Percentiles rank a stretch among this genome's conserved stretches.
These are phyloP conservation scores for Cladosporium sp. DNA, from an alignment of 2,329 filamentous ascomycete genomes.

Conservation along the genomic window DNA sequence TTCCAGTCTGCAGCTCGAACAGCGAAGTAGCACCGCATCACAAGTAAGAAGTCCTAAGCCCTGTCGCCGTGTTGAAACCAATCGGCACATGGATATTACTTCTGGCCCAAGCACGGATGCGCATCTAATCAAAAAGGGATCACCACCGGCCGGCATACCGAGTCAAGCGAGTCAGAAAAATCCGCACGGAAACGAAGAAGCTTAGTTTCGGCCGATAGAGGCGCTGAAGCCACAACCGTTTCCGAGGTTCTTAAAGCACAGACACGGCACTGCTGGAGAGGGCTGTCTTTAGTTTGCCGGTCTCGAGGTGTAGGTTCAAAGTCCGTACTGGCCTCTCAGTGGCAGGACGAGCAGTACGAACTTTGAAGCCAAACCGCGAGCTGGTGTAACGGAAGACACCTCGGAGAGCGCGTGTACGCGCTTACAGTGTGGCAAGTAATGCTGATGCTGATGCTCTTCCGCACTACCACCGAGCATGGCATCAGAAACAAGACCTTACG, in stretches of 20 bases:
- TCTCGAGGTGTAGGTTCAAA: too few species aligned
- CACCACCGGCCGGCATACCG: slow-evolving; percentile 7
- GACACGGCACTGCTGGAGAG: not conserved
- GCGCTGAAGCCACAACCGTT: not conserved
- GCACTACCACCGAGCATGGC: not conserved
- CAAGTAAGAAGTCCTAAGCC: not conserved
- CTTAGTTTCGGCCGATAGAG: not conserved
- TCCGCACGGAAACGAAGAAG: not conserved
- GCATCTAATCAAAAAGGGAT: slow-evolving; percentile 60
- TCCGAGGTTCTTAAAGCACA: slow-evolving; percentile 8
- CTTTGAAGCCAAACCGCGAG: too few species aligned
- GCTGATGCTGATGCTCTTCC: not conserved
- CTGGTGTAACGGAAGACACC: not conserved
- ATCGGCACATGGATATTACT: not conserved
- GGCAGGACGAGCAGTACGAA: too few species aligned
- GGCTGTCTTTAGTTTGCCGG: not conserved
- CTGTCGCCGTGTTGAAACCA: not conserved
- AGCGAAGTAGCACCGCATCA: not conserved
- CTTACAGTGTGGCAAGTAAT: not conserved
- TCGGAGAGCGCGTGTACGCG: not conserved
- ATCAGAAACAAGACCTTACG: not conserved
- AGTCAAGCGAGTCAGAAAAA: slow-evolving; percentile 8
- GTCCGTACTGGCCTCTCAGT: too few species aligned
- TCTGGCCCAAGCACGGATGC: slow-evolving; percentile 21
- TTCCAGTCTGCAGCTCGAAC: not conserved